Conservation (phyloP, 108 stramenopile genomes). For the Seminavis robusta region DNA sequence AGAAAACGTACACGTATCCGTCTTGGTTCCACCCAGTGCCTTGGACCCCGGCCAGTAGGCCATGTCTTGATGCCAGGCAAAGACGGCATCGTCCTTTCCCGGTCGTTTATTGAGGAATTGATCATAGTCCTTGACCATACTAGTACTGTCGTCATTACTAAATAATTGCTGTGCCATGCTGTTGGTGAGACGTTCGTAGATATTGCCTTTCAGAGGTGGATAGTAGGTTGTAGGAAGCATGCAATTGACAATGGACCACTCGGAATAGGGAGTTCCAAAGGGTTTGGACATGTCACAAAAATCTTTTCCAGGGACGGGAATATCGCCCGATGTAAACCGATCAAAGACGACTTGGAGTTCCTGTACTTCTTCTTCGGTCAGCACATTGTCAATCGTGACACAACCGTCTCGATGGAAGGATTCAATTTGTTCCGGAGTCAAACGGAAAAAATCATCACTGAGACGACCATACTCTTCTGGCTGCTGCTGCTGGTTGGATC, state of each 20-base stretch:
- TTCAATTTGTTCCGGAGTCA: constrained; percentile 52
- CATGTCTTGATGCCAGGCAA: constrained; percentile 56
- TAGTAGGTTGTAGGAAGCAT: constrained; percentile 57
- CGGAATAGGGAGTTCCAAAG: constrained; percentile 50
- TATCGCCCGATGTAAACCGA: constrained; percentile 41
- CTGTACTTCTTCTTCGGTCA: constrained; percentile 55
- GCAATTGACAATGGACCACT: constrained; percentile 54
- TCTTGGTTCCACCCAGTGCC: constrained; percentile 31
- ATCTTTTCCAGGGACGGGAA: constrained; percentile 54
- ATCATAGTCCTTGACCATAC: constrained; percentile 55
- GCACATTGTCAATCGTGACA: constrained; percentile 40
- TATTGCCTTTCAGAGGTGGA: constrained; percentile 40
- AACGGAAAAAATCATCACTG: constrained; percentile 25
- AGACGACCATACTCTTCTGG: constrained; percentile 28
- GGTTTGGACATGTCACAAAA: constrained; percentile 67
- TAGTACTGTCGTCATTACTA: constrained; percentile 15
- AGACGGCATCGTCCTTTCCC: constrained; percentile 39
- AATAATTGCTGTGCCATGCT: constrained; percentile 45
- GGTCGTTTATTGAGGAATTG: constrained; percentile 53
- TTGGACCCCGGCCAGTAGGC: constrained; percentile 48
- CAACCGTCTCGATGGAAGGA: constrained; percentile 47
- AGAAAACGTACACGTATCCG: constrained; percentile 54
- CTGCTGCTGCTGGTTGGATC: not conserved
- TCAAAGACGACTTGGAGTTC: constrained; percentile 43
- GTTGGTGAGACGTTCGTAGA: constrained; percentile 45